Percentiles rank a stretch among this genome's conserved stretches.
phyloP scores from a whole-genome alignment of 1,284 basidiomycete species.

The Cryptococcus sp. region DNA sequence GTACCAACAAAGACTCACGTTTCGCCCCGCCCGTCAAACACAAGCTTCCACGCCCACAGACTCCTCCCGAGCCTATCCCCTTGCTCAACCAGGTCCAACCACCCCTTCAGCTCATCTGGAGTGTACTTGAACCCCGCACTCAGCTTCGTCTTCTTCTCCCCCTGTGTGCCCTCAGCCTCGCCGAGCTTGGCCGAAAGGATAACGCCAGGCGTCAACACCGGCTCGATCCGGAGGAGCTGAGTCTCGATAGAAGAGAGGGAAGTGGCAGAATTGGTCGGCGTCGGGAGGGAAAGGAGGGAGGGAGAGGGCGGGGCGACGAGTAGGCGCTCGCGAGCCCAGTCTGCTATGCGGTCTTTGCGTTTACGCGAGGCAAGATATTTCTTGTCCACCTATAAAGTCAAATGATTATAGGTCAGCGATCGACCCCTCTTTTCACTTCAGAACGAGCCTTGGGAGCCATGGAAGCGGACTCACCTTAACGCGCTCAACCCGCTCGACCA shows the following conservation, averaged over 20 bases:
- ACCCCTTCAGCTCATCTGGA: conserved; percentile 21
- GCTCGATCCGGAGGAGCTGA: too few relatives aligned
- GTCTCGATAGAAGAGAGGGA: neutral
- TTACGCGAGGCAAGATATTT: conserved; percentile 13
- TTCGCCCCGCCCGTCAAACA: neutral
- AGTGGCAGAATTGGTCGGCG: neutral
- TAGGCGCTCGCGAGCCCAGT: conserved; percentile 18
- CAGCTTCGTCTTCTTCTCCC: conserved; percentile 1
- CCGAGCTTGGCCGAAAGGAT: too few relatives aligned
- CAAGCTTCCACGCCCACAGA: conserved; percentile 6
- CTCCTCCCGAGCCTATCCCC: neutral
- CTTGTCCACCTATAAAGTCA: conserved; percentile 25
- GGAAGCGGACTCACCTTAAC: conserved; percentile 42
- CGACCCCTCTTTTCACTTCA: too few relatives aligned
- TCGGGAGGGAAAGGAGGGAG: neutral
- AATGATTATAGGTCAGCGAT: too few relatives aligned
- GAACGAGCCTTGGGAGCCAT: neutral
- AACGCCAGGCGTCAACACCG: too few relatives aligned
- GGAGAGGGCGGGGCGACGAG: conserved; percentile 4
- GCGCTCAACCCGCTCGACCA: conserved; percentile 53
- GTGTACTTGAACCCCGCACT: conserved; percentile 23
- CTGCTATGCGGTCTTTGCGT: conserved; percentile 25
- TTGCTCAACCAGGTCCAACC: conserved; percentile 8
- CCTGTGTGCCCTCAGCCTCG: neutral
- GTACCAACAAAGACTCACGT: conserved; percentile 1